These are phyloP conservation scores for Wickerhamomyces chambardii DNA, from an alignment of 805 yeast species.

Conservation along the genomic window DNA sequence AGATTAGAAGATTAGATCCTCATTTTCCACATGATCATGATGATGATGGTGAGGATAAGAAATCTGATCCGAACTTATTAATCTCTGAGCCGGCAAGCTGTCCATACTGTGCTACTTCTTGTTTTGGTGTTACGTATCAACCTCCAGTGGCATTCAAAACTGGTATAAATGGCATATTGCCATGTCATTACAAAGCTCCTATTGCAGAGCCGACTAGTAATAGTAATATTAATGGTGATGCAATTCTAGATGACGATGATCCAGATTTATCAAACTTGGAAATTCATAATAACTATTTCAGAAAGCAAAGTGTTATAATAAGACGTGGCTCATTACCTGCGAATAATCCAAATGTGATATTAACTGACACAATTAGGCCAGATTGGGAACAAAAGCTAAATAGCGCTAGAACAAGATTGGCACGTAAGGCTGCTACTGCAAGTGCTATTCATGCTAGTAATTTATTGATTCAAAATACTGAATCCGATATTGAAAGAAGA, in stretches of 20 bases:
- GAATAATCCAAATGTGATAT: conserved; percentile 58
- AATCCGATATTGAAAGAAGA: conserved; percentile 49
- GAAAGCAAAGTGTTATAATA: conserved; percentile 5
- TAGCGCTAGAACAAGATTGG: conserved; percentile 67
- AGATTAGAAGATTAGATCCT: conserved; percentile 84
- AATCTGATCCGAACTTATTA: conserved; percentile 47
- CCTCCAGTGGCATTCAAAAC: conserved; percentile 45
- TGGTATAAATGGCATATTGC: conserved; percentile 49
- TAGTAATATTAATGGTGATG: background rate
- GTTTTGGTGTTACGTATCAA: conserved; percentile 78
- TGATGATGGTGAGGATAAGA: conserved; percentile 19
- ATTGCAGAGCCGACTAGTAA: background rate
- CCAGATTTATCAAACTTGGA: conserved; percentile 3
- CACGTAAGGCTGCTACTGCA: conserved; percentile 88
- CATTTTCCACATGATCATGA: conserved; percentile 79
- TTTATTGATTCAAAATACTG: conserved; percentile 38
- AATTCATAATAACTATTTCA: conserved; percentile 7
- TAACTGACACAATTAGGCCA: conserved; percentile 80
- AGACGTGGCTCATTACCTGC: conserved; percentile 56
- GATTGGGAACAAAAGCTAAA: conserved; percentile 80
- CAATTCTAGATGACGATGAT: conserved; percentile 6
- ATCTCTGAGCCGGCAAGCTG: conserved; percentile 86
- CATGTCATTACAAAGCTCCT: conserved; percentile 25
- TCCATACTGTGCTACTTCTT: conserved; percentile 86
- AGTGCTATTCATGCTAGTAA: conserved; percentile 89